Base-by-base conservation (phyloP, 2,329 filamentous ascomycete genomes). In the Xylaria arbuscula region DNA sequence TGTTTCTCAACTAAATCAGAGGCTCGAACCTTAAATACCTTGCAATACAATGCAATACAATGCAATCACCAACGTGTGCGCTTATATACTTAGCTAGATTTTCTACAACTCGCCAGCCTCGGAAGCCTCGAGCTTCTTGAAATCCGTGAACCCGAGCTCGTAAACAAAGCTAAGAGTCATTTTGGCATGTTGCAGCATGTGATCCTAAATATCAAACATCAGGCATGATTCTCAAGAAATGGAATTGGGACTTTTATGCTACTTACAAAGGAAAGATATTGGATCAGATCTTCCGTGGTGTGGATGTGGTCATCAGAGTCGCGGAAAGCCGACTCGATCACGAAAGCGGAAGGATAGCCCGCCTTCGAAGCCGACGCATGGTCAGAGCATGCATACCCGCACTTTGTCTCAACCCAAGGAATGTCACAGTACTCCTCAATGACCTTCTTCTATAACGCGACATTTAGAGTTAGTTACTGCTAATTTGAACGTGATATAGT, bases 141-240 rank as follows among this genome's bases (percentile, higher is more conserved):
- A 92, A 68, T 92, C 84, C 22, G 92, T 89, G 82, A 93, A 93
- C 10, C 90, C 93, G 69, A 97, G 86, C 83, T 97, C 94, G 76
- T 94, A 95, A 4, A 90, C 93, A 73, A 97, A 86, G 5, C 91
- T 92, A 38, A 97, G 84, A 1, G 93, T 96, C 86, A 97, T 87
- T 78, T 89, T 91, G 24, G 93, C 93, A 80, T 97, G 94, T 82
- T 97, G 90, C 40, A 96, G 85, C 93, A 97, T 97, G 80, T 97
- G 94, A 78, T 94, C 89, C 70, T 72, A 45, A 13, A 17, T 36
- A 19, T 28, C 45, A 47, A 13, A 38, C 3, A 42, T 72, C 51
- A 70, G 68, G 4, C 7, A 13, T 3, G 34, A 13, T 24, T 42
- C 17, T 34, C n/a, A 47, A 53, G 51, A 2, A n/a, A 11, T 32